Base-by-base conservation (phyloP, 192 early-diverging fungal species). In the Coemansia sp. region DNA sequence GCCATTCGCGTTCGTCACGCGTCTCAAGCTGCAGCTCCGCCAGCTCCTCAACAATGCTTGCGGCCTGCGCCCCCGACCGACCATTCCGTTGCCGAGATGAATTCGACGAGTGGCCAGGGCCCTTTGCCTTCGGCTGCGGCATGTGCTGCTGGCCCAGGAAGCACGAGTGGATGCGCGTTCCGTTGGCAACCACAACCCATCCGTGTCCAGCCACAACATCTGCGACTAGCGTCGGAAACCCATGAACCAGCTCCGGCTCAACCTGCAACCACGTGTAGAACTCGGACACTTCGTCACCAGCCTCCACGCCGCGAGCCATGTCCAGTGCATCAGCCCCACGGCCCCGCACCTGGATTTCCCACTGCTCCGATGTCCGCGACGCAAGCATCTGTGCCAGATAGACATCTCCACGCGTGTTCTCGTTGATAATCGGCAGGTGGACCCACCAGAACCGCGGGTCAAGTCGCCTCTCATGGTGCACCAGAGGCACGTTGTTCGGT, bases 381-480 rank as follows among this genome's bases (percentile, higher is more conserved):
- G 67, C 71, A 40, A 79, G 34, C 26, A 56, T 39, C 52, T 66
- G 64, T 15, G 71, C 68, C 29, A 64, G 40, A 9, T 20, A 20
- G 16, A 74, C 59, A 42, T 66, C 64, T 3, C 6, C 25, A 12
- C 53, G 56, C 25, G 64, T 55, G 10, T 57, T 62, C 18, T n/a
- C 20, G 15, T 49, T 33, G 40, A 64, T 58, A 9, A 79, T 26
- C 9, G 58, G 40, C 30, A 72, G 68, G 20, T 67, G 71, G 31
- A 79, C 39, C 8, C 67, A 75, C 72, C 67, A 75, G 62, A 75
- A 61, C 61, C 67, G 68, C 25, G 66, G 72, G 26, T 68, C 67
- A 7, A 74, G 40, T 30, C 48, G 45, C 12, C 49, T 46, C 20
- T 12, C 20, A 7, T 20, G 2, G n/a, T 31, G 28, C 18, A 0